Evolutionary conservation across 73 alveolate species (phyloP).

Genomic region (Paramecium pentaurelia): DNA sequence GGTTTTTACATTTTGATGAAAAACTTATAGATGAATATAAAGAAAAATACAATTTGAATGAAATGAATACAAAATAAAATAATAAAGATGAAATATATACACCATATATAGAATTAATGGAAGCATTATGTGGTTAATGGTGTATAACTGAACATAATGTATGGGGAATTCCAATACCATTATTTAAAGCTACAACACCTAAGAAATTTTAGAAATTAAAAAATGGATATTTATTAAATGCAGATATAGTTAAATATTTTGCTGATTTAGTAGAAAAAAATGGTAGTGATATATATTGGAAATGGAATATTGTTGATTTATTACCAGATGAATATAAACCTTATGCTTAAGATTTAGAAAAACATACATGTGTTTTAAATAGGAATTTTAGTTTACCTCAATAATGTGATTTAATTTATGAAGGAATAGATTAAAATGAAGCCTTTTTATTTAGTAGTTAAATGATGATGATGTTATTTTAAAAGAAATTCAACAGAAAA

Average conservation of each 20-base stretch:
- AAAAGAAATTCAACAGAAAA: not conserved
- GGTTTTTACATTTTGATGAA: slow-evolving; percentile 1
- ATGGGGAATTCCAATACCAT: slow-evolving; percentile 82
- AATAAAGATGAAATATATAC: not conserved
- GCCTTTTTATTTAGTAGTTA: not conserved
- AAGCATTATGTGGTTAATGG: slow-evolving; percentile 57
- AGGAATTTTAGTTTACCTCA: not conserved
- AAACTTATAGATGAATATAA: not conserved
- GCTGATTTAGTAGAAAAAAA: slow-evolving; percentile 12
- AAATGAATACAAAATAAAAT: not conserved
- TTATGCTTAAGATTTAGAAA: not conserved
- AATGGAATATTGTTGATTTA: slow-evolving; percentile 16
- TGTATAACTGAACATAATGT: slow-evolving; percentile 66
- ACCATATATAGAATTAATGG: not conserved
- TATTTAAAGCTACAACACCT: slow-evolving; percentile 20
- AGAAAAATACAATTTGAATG: not conserved
- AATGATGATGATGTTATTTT: not conserved
- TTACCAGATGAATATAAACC: not conserved
- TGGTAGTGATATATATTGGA: not conserved
- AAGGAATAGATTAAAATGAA: slow-evolving; percentile 2
- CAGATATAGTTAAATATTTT: not conserved
- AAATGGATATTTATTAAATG: slow-evolving; percentile 11
- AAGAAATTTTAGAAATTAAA: not conserved
- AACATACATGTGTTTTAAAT: not conserved
- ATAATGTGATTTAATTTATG: not conserved